Conservation (phyloP, 768 basidiomycete species). For the Multifurca ochricompacta region DNA sequence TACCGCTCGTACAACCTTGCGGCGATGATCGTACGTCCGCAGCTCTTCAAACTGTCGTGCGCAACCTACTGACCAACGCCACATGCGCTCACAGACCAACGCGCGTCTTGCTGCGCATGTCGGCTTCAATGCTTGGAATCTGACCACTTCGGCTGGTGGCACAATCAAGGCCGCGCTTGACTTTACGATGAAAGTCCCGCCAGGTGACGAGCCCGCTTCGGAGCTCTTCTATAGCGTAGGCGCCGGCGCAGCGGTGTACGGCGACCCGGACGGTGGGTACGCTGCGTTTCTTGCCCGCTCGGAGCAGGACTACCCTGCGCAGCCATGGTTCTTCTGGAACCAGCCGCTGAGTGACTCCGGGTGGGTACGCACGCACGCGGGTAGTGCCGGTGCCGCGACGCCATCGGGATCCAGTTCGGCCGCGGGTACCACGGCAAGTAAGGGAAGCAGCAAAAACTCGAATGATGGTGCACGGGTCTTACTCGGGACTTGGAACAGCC, state of each 20-base stretch:
- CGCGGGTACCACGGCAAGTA: not conserved
- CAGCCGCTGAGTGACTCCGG: conserved; percentile 17
- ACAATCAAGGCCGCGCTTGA: conserved; percentile 29
- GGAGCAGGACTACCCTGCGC: conserved; percentile 7
- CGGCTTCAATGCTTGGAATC: conserved; percentile 26
- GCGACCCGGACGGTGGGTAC: conserved; percentile 28
- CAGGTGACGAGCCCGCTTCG: conserved; percentile 16
- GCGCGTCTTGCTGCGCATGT: conserved; percentile 25
- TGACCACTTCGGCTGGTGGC: conserved; percentile 20
- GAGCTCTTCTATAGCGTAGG: conserved; percentile 26
- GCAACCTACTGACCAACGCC: not conserved
- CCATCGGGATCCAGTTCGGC: not conserved
- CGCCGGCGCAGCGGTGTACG: conserved; percentile 24
- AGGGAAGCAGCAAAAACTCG: no score
- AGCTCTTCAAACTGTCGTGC: not conserved
- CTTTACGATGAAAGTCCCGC: conserved; percentile 25
- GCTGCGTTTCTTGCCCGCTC: conserved; percentile 20
- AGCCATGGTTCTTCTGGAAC: conserved; percentile 20
- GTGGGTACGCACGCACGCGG: not conserved
- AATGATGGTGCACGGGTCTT: not conserved
- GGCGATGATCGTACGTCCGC: conserved; percentile 26
- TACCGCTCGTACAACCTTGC: conserved; percentile 30
- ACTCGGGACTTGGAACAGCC: not conserved
- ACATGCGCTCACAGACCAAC: conserved; percentile 17
- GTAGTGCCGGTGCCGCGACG: not conserved